Base-by-base conservation (phyloP, 1,139 yeast genomes). In the Suhomyces choctaworum region DNA sequence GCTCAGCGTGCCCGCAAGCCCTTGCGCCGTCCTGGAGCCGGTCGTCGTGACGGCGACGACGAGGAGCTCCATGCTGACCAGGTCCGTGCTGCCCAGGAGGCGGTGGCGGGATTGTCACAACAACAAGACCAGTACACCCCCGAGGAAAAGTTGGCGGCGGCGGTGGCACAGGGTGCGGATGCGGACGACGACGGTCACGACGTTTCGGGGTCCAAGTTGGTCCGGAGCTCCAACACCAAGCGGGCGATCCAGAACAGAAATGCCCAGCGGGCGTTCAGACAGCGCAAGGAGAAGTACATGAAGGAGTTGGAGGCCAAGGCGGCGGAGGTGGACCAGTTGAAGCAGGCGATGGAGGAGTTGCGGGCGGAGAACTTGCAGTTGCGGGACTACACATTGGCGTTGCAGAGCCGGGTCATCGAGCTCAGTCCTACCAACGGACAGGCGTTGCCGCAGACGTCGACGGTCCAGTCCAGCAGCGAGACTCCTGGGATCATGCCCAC, bases 191-290 rank as follows among this genome's bases (percentile, higher is more conserved):
- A 28, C 6, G 36, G 28, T 3, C 34, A 31, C 12, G 33, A 29
- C 5, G 40, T 27, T 9, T 22, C 39, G 15, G 41, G 38, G 7
- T 25, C 36, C 30, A 38, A 38, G 25, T 28, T 38, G 29, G 38
- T 25, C 7, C 24, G 45, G 7, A 39, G 34, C 12, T 31, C 39
- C 8, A 32, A 33, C 7, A 78, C 94, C 26, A 86, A 85, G 60
- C 76, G 96, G 46, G 96, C 96, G 1, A 87, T 83, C 12, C 96
- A 88, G 60, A 88, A 88, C 64, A 70, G 96, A 52, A 81, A 78
- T 41, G 96, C 96, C 1, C 96, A 88, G 60, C 76, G 86, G 48
- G 95, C 95, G 8, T 88, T 87, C 62, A 73, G 96, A 54, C 81
- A 79, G 53, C 72, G 96, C 39, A 82, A 84, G 55, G 95, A 86